These are phyloP conservation scores for Acanthamoeba healyi DNA, from an alignment of 208 protist species.

Conservation along the genomic window DNA sequence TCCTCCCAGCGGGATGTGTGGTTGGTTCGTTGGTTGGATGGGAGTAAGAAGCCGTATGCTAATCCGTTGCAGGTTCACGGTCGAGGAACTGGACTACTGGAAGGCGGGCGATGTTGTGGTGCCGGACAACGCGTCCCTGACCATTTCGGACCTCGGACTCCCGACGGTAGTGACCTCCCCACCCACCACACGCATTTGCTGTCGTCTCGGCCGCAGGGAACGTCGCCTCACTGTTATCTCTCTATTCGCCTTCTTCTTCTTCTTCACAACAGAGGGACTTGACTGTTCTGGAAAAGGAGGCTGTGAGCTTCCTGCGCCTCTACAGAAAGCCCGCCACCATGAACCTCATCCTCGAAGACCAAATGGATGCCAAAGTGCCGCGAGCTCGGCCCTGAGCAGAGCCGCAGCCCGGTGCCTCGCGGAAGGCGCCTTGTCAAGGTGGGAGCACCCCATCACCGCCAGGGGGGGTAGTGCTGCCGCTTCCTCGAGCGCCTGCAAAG, in stretches of 20 bases:
- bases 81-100: constrained; percentile 51
- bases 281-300: constrained; percentile 25
- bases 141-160: not conserved
- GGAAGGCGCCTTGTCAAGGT: too few relatives aligned
- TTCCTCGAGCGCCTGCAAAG: too few relatives aligned
- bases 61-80: not conserved
- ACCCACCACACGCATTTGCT: not conserved
- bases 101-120: not conserved
- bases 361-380: not conserved
- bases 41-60: too few relatives aligned
- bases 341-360: constrained; percentile 66
- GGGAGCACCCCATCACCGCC: too few relatives aligned
- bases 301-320: constrained; percentile 34
- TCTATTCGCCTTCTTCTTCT: not conserved
- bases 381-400: not conserved
- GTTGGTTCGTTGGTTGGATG: too few relatives aligned
- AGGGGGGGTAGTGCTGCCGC: too few relatives aligned
- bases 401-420: too few relatives aligned
- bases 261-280: not conserved
- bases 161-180: not conserved
- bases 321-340: constrained; percentile 49
- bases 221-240: not conserved
- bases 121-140: not conserved
- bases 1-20: too few relatives aligned
- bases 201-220: too few relatives aligned